These are phyloP conservation scores for Tagetes patula DNA, from an alignment of 129 eudicot species.

Conservation along the genomic window DNA sequence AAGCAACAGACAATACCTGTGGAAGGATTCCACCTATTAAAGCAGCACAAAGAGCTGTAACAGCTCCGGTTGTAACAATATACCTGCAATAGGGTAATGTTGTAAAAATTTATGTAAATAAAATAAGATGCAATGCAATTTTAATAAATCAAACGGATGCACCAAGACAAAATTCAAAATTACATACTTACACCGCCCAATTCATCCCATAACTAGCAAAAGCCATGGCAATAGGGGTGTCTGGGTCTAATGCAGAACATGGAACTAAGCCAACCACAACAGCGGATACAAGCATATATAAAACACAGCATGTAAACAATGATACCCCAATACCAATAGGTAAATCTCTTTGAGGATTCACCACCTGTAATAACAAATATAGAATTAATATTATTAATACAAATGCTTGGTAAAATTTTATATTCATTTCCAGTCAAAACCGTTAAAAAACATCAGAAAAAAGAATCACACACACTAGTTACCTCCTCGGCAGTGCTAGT, in stretches of 20 bases:
- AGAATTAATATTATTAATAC: not conserved
- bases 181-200: conserved; percentile 58
- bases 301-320: conserved; percentile 57
- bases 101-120: not conserved
- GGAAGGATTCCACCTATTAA: conserved; percentile 67
- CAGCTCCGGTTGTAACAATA: conserved; percentile 55
- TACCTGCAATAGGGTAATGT: conserved; percentile 39
- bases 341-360: conserved; percentile 66
- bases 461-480: conserved; percentile 7
- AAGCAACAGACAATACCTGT: conserved; percentile 38
- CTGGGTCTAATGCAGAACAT: conserved; percentile 52
- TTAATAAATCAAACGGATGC: not conserved
- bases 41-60: conserved; percentile 68
- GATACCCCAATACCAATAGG: conserved; percentile 67
- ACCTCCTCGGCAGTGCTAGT: conserved; percentile 83
- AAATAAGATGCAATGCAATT: conserved; percentile 8
- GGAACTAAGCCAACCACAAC: conserved; percentile 66
- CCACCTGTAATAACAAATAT: conserved; percentile 42
- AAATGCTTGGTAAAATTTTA: not conserved
- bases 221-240: conserved; percentile 66
- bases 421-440: conserved; percentile 1
- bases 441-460: not conserved
- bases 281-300: conserved; percentile 65
- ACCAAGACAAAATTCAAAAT: conserved; percentile 10
- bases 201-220: conserved; percentile 68